A percentile compares a stretch with the other conserved stretches of the same genome.
Evolutionary conservation across 2,329 filamentous ascomycete species (phyloP).

Genomic region (Arachnomyces sp.): DNA sequence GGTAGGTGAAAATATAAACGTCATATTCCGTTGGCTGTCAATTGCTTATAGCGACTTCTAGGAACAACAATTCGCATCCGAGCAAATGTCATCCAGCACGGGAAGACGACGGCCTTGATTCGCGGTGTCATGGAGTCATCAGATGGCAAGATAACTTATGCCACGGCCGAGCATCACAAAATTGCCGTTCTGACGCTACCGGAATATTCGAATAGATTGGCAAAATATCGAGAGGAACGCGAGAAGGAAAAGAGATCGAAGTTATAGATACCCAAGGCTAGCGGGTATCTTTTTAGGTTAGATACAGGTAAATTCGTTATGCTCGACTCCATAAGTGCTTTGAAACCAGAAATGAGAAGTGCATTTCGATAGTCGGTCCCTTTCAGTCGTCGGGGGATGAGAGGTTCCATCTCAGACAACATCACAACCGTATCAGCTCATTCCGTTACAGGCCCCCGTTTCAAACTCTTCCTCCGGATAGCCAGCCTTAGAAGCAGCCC

Average conservation of each 20-base stretch:
- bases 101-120: slow-evolving; percentile 47
- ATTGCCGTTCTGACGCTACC: slow-evolving; percentile 36
- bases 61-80: slow-evolving; percentile 38
- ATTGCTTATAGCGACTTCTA: slow-evolving; percentile 7
- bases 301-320: too few relatives aligned
- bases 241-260: neutral
- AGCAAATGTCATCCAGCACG: slow-evolving; percentile 39
- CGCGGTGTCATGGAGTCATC: slow-evolving; percentile 43
- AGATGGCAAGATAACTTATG: slow-evolving; percentile 43
- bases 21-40: neutral
- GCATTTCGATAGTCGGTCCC: too few relatives aligned
- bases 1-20: slow-evolving; percentile 21
- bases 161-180: slow-evolving; percentile 48
- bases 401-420: too few relatives aligned
- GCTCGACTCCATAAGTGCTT: too few relatives aligned
- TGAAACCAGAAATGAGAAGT: too few relatives aligned
- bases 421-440: too few relatives aligned
- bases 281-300: too few relatives aligned
- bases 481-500: too few relatives aligned
- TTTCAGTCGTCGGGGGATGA: too few relatives aligned
- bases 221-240: slow-evolving; percentile 5
- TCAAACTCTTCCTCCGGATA: too few relatives aligned
- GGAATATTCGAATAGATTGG: slow-evolving; percentile 25
- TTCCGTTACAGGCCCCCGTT: too few relatives aligned
- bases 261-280: slow-evolving; percentile 1